Percentiles rank a stretch among this genome's conserved stretches.
phyloP scores from a whole-genome alignment of 2,329 filamentous ascomycete species.

The Juglanconis oblonga region DNA sequence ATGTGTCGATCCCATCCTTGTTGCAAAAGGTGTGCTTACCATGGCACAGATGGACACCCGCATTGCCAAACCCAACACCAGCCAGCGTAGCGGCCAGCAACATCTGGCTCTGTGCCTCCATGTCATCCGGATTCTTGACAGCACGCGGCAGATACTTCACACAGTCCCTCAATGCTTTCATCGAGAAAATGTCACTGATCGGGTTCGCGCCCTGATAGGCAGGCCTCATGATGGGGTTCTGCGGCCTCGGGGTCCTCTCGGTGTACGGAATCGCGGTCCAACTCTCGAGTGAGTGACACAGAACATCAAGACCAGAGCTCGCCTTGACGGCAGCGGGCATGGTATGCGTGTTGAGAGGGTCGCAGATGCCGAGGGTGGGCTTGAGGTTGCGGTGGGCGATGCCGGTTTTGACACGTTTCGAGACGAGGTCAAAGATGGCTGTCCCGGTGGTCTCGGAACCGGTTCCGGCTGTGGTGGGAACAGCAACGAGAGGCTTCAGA shows the following conservation, averaged over 20 bases:
- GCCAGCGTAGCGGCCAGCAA: constrained; percentile 89
- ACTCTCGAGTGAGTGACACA: constrained; percentile 92
- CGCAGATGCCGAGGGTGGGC: constrained; percentile 84
- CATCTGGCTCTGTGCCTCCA: constrained; percentile 94
- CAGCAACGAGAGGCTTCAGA: constrained; percentile 73
- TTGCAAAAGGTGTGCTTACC: constrained; percentile 36
- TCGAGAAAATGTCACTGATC: constrained; percentile 94
- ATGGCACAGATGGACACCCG: constrained; percentile 79
- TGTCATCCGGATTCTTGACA: constrained; percentile 82
- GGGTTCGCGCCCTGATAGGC: constrained; percentile 98
- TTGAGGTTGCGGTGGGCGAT: constrained; percentile 95
- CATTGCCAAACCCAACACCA: constrained; percentile 95
- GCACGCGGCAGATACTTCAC: constrained; percentile 91
- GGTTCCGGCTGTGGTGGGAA: constrained; percentile 83
- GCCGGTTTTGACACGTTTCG: constrained; percentile 88
- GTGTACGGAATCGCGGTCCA: constrained; percentile 97
- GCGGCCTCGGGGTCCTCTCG: constrained; percentile 77
- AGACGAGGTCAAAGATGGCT: constrained; percentile 93
- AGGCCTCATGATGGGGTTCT: constrained; percentile 85
- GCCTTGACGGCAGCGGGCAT: constrained; percentile 96
- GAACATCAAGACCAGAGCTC: constrained; percentile 85
- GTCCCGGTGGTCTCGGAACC: constrained; percentile 96
- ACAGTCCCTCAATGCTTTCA: constrained; percentile 77
- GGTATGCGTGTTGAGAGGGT: constrained; percentile 85
- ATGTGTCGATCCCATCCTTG: not conserved